Conservation (phyloP, 805 yeast species). For the Suhomyces kilbournensis region DNA sequence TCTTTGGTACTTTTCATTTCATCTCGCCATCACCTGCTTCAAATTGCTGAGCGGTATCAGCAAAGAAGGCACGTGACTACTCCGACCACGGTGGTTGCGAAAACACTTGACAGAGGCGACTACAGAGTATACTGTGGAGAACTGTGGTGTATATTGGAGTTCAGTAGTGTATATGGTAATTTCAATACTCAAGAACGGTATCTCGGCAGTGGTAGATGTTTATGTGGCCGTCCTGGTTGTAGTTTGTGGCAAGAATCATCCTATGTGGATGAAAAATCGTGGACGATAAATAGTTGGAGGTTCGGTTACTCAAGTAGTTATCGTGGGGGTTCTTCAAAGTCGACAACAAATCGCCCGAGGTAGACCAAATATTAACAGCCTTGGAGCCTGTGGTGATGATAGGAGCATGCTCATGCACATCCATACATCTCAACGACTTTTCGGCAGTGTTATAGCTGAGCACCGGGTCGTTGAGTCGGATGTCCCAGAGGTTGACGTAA, state of each 20-base stretch:
- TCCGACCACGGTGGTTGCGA: background rate
- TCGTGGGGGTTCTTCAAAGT: constrained; percentile 52
- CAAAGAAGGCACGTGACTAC: background rate
- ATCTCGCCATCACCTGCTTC: background rate
- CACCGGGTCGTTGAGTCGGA: constrained; percentile 71
- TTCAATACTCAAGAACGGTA: constrained; percentile 33
- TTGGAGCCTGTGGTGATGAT: constrained; percentile 85
- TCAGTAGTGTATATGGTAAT: no score
- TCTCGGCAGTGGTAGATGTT: constrained; percentile 51
- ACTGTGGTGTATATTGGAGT: no score
- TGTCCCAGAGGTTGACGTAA: constrained; percentile 84
- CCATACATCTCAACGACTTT: constrained; percentile 59
- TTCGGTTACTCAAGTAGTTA: constrained; percentile 43
- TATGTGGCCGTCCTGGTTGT: constrained; percentile 72
- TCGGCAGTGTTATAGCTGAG: constrained; percentile 52
- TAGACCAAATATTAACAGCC: constrained; percentile 76
- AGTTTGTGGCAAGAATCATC: constrained; percentile 87
- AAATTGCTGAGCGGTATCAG: background rate
- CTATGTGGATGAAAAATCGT: constrained; percentile 88
- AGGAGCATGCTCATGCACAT: constrained; percentile 96
- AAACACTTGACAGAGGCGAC: background rate
- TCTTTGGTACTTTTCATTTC: background rate
- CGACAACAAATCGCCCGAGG: constrained; percentile 72
- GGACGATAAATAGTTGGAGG: constrained; percentile 57
- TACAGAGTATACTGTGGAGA: no score